Conservation (phyloP, 2,329 filamentous ascomycete genomes). For the Cercospora citrullina region DNA sequence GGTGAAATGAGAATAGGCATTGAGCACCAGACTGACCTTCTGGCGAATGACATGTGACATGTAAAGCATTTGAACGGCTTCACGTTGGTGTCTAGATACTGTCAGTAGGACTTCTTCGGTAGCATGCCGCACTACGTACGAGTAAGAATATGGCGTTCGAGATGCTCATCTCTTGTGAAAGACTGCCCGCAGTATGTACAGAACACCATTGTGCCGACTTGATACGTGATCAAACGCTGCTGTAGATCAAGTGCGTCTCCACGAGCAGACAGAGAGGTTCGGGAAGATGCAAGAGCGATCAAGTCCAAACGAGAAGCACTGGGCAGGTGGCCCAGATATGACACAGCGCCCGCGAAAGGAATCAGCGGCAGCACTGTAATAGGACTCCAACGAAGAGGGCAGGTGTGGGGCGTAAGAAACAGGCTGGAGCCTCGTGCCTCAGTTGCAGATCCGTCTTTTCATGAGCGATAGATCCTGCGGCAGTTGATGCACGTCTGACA, state of each 20-base stretch:
- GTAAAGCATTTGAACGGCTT: constrained; percentile 58
- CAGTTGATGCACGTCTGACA: constrained; percentile 32
- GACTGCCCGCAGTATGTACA: constrained; percentile 57
- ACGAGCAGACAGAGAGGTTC: constrained; percentile 16
- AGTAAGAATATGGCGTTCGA: constrained; percentile 54
- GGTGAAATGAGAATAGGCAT: not conserved
- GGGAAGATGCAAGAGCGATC: constrained; percentile 26
- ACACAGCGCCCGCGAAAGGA: constrained; percentile 21
- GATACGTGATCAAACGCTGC: not conserved
- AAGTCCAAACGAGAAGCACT: constrained; percentile 13
- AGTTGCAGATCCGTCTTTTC: constrained; percentile 27
- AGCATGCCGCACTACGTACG: constrained; percentile 41
- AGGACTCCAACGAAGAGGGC: constrained; percentile 11
- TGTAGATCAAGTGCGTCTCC: not conserved
- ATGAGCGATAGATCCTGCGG: constrained; percentile 24
- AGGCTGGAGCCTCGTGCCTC: constrained; percentile 29
- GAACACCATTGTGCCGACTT: constrained; percentile 47
- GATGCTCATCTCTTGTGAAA: constrained; percentile 55
- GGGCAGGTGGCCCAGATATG: constrained; percentile 22
- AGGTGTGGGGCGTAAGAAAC: constrained; percentile 16
- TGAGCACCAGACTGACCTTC: constrained; percentile 45
- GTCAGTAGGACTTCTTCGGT: constrained; percentile 9
- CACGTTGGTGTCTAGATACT: constrained; percentile 51
- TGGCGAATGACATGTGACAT: constrained; percentile 56
- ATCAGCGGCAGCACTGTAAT: constrained; percentile 18